phyloP scores from a whole-genome alignment of 805 yeast species.

The Candida wancherniae region DNA sequence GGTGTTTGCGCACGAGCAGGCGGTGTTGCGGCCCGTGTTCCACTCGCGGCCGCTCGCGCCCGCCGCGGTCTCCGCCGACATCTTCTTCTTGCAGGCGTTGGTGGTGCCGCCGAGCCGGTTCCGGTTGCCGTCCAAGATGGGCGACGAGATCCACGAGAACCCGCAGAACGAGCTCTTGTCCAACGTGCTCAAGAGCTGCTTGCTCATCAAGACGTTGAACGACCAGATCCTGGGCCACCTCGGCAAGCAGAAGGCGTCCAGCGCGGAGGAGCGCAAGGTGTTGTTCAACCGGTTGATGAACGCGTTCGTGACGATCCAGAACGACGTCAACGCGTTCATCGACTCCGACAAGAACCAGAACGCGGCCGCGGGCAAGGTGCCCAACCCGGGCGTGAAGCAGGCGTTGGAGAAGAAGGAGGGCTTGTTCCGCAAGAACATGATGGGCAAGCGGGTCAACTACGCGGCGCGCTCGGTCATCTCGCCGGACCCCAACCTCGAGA shows the following conservation, averaged over 20 bases:
- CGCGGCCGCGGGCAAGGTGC: slow-evolving; percentile 58
- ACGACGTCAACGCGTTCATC: slow-evolving; percentile 89
- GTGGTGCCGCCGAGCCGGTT: slow-evolving; percentile 96
- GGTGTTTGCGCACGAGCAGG: slow-evolving; percentile 71
- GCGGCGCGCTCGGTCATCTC: slow-evolving; percentile 99
- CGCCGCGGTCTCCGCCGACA: slow-evolving; percentile 57
- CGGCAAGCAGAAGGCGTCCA: slow-evolving; percentile 44
- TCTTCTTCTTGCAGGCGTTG: slow-evolving; percentile 83
- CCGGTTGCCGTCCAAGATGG: slow-evolving; percentile 93
- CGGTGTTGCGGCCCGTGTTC: slow-evolving; percentile 66
- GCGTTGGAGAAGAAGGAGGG: slow-evolving; percentile 98
- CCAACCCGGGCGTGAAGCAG: slow-evolving; percentile 95
- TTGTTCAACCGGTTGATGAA: slow-evolving; percentile 90
- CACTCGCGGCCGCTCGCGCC: slow-evolving; percentile 67
- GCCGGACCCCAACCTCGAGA: slow-evolving; percentile 97
- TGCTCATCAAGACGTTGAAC: slow-evolving; percentile 82
- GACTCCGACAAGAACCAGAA: slow-evolving; percentile 88
- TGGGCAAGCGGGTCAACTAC: slow-evolving; percentile 99
- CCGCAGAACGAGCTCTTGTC: slow-evolving; percentile 85
- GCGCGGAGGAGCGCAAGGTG: slow-evolving; percentile 66
- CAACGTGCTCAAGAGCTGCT: slow-evolving; percentile 71
- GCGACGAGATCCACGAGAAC: slow-evolving; percentile 94
- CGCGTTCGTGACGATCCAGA: slow-evolving; percentile 89
- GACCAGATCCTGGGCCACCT: slow-evolving; percentile 66
- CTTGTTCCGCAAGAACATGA: slow-evolving; percentile 96